These are phyloP conservation scores for Fusarium redolens DNA, from an alignment of 2,329 filamentous ascomycete genomes.

Conservation along the genomic window DNA sequence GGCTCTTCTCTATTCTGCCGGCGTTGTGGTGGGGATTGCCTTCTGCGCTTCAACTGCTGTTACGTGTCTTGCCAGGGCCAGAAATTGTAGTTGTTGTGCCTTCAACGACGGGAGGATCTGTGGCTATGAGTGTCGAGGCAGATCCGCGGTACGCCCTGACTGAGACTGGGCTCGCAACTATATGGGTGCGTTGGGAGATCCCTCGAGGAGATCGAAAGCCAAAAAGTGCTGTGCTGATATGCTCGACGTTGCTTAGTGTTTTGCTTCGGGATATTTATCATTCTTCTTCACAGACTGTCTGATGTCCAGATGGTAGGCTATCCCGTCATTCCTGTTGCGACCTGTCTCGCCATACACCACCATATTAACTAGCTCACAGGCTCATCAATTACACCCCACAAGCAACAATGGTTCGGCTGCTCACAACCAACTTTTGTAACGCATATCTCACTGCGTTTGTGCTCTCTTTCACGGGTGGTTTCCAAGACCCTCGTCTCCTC, in stretches of 20 bases:
- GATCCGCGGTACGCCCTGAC: slow-evolving; percentile 61
- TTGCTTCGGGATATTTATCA: slow-evolving; percentile 79
- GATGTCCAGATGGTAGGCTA: slow-evolving; percentile 80
- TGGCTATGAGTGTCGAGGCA: slow-evolving; percentile 34
- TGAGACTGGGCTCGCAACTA: slow-evolving; percentile 76
- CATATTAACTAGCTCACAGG: slow-evolving; percentile 58
- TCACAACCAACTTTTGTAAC: slow-evolving; percentile 79
- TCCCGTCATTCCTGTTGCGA: background rate
- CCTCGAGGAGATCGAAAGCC: background rate
- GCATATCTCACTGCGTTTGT: slow-evolving; percentile 80
- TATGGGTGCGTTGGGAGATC: slow-evolving; percentile 70
- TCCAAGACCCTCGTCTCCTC: slow-evolving; percentile 75
- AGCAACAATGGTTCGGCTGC: slow-evolving; percentile 82
- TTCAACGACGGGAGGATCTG: slow-evolving; percentile 39
- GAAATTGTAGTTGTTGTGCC: slow-evolving; percentile 45
- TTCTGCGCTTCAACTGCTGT: slow-evolving; percentile 74
- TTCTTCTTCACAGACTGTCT: slow-evolving; percentile 88
- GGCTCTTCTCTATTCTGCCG: slow-evolving; percentile 77
- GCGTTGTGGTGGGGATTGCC: slow-evolving; percentile 78
- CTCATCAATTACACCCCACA: slow-evolving; percentile 85
- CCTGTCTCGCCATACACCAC: background rate
- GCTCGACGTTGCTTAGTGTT: slow-evolving; percentile 64
- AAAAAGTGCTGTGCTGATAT: slow-evolving; percentile 15
- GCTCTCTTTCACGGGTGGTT: slow-evolving; percentile 76
- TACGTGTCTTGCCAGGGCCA: slow-evolving; percentile 65